phyloP scores from a whole-genome alignment of 768 basidiomycete genomes.

The Galerina marginata region DNA sequence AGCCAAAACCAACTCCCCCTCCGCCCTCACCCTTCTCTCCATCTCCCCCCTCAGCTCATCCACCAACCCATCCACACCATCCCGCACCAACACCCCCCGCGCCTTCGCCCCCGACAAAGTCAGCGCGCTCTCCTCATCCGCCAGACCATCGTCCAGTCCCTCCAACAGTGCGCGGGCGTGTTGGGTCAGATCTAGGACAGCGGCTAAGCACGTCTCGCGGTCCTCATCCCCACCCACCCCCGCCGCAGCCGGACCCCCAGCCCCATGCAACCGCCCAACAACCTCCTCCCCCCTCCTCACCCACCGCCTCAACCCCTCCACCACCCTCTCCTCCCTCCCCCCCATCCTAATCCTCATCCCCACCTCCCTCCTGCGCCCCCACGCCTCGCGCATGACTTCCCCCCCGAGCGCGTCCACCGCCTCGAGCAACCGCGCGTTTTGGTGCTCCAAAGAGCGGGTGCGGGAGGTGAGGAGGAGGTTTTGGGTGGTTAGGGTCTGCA shows the following conservation, averaged over 20 bases:
- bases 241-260: background rate
- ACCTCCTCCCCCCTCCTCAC: constrained; percentile 52
- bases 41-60: constrained; percentile 64
- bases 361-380: constrained; percentile 76
- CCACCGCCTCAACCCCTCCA: constrained; percentile 63
- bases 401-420: constrained; percentile 74
- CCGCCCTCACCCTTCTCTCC: constrained; percentile 51
- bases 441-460: constrained; percentile 48
- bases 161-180: constrained; percentile 34
- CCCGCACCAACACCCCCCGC: constrained; percentile 53
- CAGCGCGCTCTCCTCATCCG: constrained; percentile 25
- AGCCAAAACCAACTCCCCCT: constrained; percentile 41
- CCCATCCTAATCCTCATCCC: constrained; percentile 65
- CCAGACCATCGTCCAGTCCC: constrained; percentile 29
- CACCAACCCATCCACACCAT: constrained; percentile 55
- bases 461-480: constrained; percentile 43
- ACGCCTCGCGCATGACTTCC: constrained; percentile 72
- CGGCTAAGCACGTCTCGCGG: constrained; percentile 6
- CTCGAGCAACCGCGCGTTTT: constrained; percentile 54
- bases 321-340: constrained; percentile 65
- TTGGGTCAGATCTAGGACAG: constrained; percentile 28
- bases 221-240: constrained; percentile 34
- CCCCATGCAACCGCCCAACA: constrained; percentile 26
- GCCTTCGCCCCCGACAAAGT: constrained; percentile 54
- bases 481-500: too few relatives aligned